These are phyloP conservation scores for Yarrowia osloensis DNA, from an alignment of 805 yeast species.

Conservation along the genomic window DNA sequence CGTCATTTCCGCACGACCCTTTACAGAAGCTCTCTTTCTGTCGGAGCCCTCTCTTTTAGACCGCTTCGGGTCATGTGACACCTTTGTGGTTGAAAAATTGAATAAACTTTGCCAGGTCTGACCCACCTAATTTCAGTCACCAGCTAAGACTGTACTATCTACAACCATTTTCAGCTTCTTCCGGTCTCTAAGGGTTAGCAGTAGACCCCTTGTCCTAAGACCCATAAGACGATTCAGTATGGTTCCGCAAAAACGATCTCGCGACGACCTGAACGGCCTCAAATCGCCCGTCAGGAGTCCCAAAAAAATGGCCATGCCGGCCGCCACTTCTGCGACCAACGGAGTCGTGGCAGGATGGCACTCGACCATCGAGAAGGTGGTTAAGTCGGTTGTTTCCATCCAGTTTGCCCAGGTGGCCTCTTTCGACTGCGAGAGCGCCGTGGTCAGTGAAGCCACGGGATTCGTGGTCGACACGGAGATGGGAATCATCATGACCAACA, in stretches of 20 bases:
- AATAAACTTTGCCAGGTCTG: constrained; percentile 12
- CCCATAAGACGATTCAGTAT: constrained; percentile 29
- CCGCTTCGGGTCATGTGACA: constrained; percentile 23
- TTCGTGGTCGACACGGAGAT: constrained; percentile 81
- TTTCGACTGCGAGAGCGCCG: constrained; percentile 81
- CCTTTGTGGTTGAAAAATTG: constrained; percentile 29
- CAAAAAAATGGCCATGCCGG: constrained; percentile 25
- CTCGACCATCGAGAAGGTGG: constrained; percentile 75
- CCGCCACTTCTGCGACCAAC: constrained; percentile 12
- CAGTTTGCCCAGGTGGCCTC: constrained; percentile 84
- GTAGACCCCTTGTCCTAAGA: constrained; percentile 18
- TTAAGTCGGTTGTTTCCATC: constrained; percentile 82
- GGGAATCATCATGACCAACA: constrained; percentile 85
- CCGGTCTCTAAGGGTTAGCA: constrained; percentile 27
- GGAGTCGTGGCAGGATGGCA: constrained; percentile 61
- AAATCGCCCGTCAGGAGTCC: constrained; percentile 26
- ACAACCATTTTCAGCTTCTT: constrained; percentile 28
- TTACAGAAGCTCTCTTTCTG: not conserved
- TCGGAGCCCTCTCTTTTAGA: not conserved
- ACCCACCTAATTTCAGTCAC: constrained; percentile 17
- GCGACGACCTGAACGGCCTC: constrained; percentile 25
- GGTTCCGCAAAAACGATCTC: constrained; percentile 27
- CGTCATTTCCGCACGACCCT: not conserved
- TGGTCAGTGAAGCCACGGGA: constrained; percentile 87
- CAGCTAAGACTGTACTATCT: constrained; percentile 8